Conservation (phyloP, 2,329 filamentous ascomycete genomes). For the Fusarium continuum region DNA sequence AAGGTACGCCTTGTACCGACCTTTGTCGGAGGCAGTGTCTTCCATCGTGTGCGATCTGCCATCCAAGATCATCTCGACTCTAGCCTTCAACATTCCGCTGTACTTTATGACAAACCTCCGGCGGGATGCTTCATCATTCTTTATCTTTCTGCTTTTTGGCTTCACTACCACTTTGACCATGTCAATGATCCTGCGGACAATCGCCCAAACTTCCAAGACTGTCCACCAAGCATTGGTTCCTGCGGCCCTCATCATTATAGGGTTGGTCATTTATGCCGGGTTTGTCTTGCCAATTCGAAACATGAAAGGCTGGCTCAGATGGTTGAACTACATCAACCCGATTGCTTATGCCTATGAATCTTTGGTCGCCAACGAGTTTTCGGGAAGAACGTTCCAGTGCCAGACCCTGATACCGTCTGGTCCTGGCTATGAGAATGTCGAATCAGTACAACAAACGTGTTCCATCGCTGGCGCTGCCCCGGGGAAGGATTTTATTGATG, state of each 20-base stretch:
- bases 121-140: slow-evolving; percentile 62
- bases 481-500: slow-evolving; percentile 11
- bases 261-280: slow-evolving; percentile 59
- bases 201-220: slow-evolving; percentile 31
- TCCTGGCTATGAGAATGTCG: background rate
- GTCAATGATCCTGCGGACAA: slow-evolving; percentile 66
- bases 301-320: slow-evolving; percentile 62
- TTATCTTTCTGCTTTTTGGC: slow-evolving; percentile 56
- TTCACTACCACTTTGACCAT: slow-evolving; percentile 67
- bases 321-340: slow-evolving; percentile 72
- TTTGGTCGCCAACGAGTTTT: slow-evolving; percentile 70
- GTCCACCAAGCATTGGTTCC: slow-evolving; percentile 37
- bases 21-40: slow-evolving; percentile 37
- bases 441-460: background rate
- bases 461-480: slow-evolving; percentile 24
- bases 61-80: slow-evolving; percentile 41
- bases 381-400: slow-evolving; percentile 57
- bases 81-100: slow-evolving; percentile 53
- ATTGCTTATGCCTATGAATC: slow-evolving; percentile 72
- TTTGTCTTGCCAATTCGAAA: slow-evolving; percentile 55
- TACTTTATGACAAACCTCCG: slow-evolving; percentile 74
- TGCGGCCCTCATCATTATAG: slow-evolving; percentile 30
- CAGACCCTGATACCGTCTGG: slow-evolving; percentile 45
- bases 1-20: slow-evolving; percentile 47
- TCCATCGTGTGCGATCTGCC: slow-evolving; percentile 29